phyloP scores from a whole-genome alignment of 768 basidiomycete species.

The Suillus brevipes region DNA sequence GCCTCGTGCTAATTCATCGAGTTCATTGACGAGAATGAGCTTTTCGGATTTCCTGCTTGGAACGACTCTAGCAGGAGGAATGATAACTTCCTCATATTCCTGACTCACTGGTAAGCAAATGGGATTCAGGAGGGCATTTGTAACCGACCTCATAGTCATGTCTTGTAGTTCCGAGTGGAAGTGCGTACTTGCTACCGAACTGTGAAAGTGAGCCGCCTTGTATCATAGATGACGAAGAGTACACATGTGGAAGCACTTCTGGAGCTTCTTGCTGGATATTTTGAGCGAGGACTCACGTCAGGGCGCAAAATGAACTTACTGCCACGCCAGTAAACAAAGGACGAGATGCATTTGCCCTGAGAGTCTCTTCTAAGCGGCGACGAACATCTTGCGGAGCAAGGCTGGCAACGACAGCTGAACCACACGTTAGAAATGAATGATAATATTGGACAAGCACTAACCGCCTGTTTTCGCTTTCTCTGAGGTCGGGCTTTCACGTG shows the following conservation, averaged over 20 bases:
- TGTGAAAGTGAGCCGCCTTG: constrained; percentile 70
- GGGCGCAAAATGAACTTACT: constrained; percentile 38
- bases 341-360: constrained; percentile 61
- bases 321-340: constrained; percentile 61
- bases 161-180: constrained; percentile 82
- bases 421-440: not conserved
- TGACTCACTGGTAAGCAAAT: constrained; percentile 30
- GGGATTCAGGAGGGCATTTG: constrained; percentile 1
- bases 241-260: constrained; percentile 85
- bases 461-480: not conserved
- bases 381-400: constrained; percentile 51
- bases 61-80: constrained; percentile 81
- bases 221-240: constrained; percentile 60
- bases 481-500: not conserved
- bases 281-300: constrained; percentile 9
- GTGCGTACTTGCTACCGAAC: constrained; percentile 71
- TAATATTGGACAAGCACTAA: not conserved
- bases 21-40: constrained; percentile 65
- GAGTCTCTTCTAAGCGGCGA: constrained; percentile 58
- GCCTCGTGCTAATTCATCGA: constrained; percentile 74
- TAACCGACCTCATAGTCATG: constrained; percentile 60
- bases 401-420: constrained; percentile 19
- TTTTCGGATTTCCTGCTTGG: constrained; percentile 74
- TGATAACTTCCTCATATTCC: constrained; percentile 86
- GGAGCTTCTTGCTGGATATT: constrained; percentile 47